These are phyloP conservation scores for Trichoderma cornu-damae DNA, from an alignment of 2,329 filamentous ascomycete species.

Conservation along the genomic window DNA sequence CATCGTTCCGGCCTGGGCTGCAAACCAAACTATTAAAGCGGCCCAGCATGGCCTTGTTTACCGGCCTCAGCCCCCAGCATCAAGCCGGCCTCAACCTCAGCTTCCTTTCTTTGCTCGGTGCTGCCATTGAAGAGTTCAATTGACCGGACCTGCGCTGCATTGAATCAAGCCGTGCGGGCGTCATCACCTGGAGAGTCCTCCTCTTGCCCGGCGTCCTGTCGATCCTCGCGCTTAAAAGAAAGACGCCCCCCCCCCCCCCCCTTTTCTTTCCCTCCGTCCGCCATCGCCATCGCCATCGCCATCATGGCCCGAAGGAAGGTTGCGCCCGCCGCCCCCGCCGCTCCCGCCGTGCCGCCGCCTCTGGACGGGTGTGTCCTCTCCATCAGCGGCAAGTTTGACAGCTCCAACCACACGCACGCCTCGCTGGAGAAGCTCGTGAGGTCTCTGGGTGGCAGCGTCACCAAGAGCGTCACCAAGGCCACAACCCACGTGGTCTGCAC, in stretches of 20 bases:
- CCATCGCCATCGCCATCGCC: neutral
- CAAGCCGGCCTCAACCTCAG: neutral
- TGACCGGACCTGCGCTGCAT: neutral
- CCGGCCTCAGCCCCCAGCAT: conserved; percentile 1
- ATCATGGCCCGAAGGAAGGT: conserved; percentile 18
- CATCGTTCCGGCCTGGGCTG: neutral
- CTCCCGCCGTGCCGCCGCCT: conserved; percentile 28
- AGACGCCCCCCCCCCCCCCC: no score
- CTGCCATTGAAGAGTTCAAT: conserved; percentile 2
- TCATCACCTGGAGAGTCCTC: neutral
- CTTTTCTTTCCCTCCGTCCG: neutral
- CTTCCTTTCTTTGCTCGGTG: neutral
- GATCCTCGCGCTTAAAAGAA: no score
- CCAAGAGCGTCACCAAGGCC: conserved; percentile 43
- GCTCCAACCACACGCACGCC: conserved; percentile 47
- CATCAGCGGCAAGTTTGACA: conserved; percentile 56
- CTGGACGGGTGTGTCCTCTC: conserved; percentile 49
- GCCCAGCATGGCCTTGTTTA: neutral
- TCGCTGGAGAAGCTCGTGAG: conserved; percentile 43
- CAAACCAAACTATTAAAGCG: conserved; percentile 3
- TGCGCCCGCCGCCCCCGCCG: conserved; percentile 16
- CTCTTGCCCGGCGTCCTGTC: no score
- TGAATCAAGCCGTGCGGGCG: neutral
- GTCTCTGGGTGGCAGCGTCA: conserved; percentile 45
- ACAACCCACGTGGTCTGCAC: conserved; percentile 56